Evolutionary conservation across 2,329 filamentous ascomycete species (phyloP).

Genomic region (Alternaria solani): DNA sequence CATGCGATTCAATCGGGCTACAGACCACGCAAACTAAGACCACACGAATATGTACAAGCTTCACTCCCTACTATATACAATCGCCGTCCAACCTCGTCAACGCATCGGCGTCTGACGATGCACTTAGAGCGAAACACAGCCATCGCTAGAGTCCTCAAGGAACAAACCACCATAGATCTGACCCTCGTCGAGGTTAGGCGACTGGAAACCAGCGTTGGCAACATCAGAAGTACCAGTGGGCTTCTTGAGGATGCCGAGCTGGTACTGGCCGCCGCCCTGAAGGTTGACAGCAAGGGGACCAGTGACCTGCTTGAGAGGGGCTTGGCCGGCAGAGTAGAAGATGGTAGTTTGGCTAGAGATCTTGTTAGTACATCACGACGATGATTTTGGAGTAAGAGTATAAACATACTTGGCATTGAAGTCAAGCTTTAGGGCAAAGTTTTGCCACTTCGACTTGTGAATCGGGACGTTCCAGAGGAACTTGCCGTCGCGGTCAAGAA

Average conservation of each 20-base stretch:
- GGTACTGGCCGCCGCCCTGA: slow-evolving; percentile 67
- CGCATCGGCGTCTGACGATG: not conserved
- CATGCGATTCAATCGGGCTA: not conserved
- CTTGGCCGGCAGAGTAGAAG: slow-evolving; percentile 62
- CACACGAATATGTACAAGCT: not conserved
- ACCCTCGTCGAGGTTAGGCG: slow-evolving; percentile 47
- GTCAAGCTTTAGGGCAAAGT: slow-evolving; percentile 68
- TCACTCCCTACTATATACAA: not conserved
- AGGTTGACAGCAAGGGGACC: slow-evolving; percentile 60
- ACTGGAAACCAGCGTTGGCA: slow-evolving; percentile 49
- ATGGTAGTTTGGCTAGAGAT: slow-evolving; percentile 61
- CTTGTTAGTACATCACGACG: not conserved
- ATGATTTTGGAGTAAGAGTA: not conserved
- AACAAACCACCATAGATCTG: slow-evolving; percentile 52
- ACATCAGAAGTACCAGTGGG: slow-evolving; percentile 56
- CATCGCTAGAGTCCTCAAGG: slow-evolving; percentile 47
- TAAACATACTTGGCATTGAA: slow-evolving; percentile 62
- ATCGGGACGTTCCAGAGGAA: slow-evolving; percentile 62
- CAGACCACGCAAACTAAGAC: not conserved
- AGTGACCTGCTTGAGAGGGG: slow-evolving; percentile 59
- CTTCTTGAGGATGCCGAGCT: slow-evolving; percentile 71
- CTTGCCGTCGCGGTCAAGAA: slow-evolving; percentile 46
- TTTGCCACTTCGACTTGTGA: slow-evolving; percentile 63
- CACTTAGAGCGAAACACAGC: slow-evolving; percentile 43
- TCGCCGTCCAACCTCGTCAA: not conserved